A percentile compares a stretch with the other conserved stretches of the same genome.
These are phyloP conservation scores for Pythium scleroteichum DNA, from an alignment of 352 stramenopile genomes.

Conservation along the genomic window DNA sequence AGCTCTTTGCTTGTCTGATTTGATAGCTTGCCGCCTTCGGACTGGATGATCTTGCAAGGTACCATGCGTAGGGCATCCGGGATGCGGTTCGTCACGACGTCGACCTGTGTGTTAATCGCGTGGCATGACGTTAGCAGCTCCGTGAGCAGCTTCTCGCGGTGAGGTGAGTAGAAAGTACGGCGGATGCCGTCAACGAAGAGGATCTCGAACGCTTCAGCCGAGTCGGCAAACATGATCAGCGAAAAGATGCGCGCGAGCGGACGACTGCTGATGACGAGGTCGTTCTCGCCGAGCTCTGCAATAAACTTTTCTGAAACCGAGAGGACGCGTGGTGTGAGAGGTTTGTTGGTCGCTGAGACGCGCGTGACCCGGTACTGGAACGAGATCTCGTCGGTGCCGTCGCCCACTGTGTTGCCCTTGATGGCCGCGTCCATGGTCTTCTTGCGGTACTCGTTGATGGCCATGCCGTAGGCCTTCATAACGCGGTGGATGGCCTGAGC, in stretches of 20 bases:
- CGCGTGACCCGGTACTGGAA: slow-evolving; percentile 76
- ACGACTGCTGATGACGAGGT: slow-evolving; percentile 65
- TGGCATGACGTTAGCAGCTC: slow-evolving; percentile 76
- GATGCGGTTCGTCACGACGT: slow-evolving; percentile 48
- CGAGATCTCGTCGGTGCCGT: slow-evolving; percentile 39
- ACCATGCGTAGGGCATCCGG: slow-evolving; percentile 70
- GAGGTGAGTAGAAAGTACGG: slow-evolving; percentile 62
- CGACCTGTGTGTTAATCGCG: slow-evolving; percentile 67
- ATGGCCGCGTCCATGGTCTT: slow-evolving; percentile 68
- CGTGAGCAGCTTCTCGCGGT: slow-evolving; percentile 75
- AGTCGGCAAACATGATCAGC: slow-evolving; percentile 66
- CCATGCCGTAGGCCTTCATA: slow-evolving; percentile 78
- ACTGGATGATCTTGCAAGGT: slow-evolving; percentile 69
- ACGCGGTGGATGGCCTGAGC: slow-evolving; percentile 66
- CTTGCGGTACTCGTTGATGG: slow-evolving; percentile 84
- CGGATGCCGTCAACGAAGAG: slow-evolving; percentile 74
- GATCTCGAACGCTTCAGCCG: slow-evolving; percentile 67
- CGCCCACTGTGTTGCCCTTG: slow-evolving; percentile 35
- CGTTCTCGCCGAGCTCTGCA: slow-evolving; percentile 52
- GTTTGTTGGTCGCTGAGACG: slow-evolving; percentile 46
- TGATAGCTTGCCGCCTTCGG: slow-evolving; percentile 60
- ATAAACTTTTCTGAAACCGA: slow-evolving; percentile 75
- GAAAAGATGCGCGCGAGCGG: slow-evolving; percentile 72
- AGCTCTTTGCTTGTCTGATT: slow-evolving; percentile 30
- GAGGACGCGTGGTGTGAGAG: slow-evolving; percentile 42